phyloP scores from a whole-genome alignment of 2,329 filamentous ascomycete species.

The Xylariaceae sp. region DNA sequence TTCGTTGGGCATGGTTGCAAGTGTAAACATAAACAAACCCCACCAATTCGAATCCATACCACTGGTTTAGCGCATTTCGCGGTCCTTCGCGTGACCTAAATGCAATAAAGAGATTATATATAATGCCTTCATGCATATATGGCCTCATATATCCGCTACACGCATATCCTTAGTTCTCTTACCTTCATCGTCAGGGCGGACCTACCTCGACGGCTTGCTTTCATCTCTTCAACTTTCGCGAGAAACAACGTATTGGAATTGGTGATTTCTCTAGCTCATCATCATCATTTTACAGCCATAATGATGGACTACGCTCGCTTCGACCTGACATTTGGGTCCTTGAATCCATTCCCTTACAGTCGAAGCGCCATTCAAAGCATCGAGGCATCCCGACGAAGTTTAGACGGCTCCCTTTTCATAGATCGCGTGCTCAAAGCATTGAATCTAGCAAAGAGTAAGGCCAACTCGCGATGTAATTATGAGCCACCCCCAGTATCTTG shows the following conservation, averaged over 20 bases:
- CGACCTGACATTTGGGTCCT: slow-evolving; percentile 59
- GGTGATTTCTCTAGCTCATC: neutral
- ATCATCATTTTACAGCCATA: neutral
- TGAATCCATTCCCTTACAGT: slow-evolving; percentile 57
- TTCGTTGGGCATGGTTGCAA: slow-evolving; percentile 3
- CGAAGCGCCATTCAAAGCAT: slow-evolving; percentile 57
- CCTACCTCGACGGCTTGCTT: neutral
- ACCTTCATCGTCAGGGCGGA: neutral
- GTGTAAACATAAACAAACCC: slow-evolving; percentile 27
- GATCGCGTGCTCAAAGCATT: slow-evolving; percentile 69
- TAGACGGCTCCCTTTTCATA: slow-evolving; percentile 70
- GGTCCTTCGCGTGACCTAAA: neutral
- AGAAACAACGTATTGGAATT: neutral
- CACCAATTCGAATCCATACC: slow-evolving; percentile 8
- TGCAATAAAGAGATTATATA: slow-evolving; percentile 4
- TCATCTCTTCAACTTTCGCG: slow-evolving; percentile 1
- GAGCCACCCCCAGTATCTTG: neutral
- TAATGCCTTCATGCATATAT: neutral
- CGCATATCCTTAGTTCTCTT: neutral
- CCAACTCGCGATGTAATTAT: neutral
- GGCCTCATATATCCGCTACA: neutral
- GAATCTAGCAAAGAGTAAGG: slow-evolving; percentile 61
- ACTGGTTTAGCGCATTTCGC: slow-evolving; percentile 7
- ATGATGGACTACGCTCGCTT: slow-evolving; percentile 65
- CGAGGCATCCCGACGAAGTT: slow-evolving; percentile 57